Evolutionary conservation across 169 alveolate genomes (phyloP).

Genomic region (Neospora caninum): DNA sequence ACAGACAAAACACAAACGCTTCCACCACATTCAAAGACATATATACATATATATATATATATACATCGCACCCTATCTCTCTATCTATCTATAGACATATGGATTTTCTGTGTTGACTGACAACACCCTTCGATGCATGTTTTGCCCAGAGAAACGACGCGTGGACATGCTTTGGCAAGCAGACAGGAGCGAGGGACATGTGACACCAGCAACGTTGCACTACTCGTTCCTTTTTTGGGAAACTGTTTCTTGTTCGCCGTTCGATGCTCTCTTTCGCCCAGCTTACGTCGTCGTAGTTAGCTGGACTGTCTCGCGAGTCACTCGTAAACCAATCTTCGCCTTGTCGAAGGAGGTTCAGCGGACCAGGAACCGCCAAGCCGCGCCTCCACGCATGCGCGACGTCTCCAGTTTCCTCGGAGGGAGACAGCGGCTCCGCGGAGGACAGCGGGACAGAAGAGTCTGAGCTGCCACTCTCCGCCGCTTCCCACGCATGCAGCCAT

Average conservation of each 20-base stretch:
- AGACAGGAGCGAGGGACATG: too few relatives aligned
- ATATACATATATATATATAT: background rate
- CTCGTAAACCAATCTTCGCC: slow-evolving; percentile 9
- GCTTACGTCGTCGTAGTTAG: background rate
- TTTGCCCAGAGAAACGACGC: too few relatives aligned
- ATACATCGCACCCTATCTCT: background rate
- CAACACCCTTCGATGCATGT: too few relatives aligned
- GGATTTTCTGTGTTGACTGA: too few relatives aligned
- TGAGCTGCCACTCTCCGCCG: background rate
- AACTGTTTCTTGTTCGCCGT: too few relatives aligned
- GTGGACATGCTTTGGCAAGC: too few relatives aligned
- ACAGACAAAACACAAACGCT: too few relatives aligned
- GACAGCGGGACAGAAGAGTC: background rate
- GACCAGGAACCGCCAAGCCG: slow-evolving; percentile 12
- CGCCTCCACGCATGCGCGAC: background rate
- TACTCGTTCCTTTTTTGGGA: too few relatives aligned
- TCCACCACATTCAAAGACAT: background rate
- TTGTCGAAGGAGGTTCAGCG: background rate
- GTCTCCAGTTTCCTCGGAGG: background rate
- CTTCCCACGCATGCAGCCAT: slow-evolving; percentile 28
- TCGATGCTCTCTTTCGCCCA: background rate
- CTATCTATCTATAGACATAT: background rate
- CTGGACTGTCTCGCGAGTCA: background rate
- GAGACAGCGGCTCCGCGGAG: background rate
- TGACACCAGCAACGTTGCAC: too few relatives aligned